A percentile compares a stretch with the other conserved stretches of the same genome.
Evolutionary conservation across 495 filamentous ascomycete genomes (phyloP).

Genomic region (Podospora sp.): DNA sequence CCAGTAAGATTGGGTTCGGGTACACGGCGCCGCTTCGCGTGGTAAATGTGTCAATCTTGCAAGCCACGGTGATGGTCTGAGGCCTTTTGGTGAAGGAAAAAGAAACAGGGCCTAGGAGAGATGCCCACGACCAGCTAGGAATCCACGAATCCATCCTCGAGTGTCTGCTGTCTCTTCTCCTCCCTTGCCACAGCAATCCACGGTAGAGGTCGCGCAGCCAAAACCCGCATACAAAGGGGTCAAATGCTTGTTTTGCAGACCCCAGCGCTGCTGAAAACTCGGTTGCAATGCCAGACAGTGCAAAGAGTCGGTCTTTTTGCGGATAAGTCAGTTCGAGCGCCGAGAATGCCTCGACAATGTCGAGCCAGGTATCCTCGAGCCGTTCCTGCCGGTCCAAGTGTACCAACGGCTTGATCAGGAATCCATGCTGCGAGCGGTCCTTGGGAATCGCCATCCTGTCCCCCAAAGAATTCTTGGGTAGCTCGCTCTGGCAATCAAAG

Average conservation of each 20-base stretch:
- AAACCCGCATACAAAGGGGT: background rate
- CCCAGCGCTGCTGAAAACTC: background rate
- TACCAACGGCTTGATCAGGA: constrained; percentile 1
- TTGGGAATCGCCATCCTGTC: background rate
- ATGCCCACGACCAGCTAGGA: background rate
- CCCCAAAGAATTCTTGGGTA: background rate
- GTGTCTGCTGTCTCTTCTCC: background rate
- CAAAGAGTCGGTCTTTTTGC: background rate
- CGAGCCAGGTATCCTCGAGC: background rate
- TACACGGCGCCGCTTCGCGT: background rate
- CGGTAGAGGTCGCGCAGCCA: background rate
- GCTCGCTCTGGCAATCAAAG: constrained; percentile 2
- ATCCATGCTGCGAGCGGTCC: background rate
- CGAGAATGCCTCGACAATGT: background rate
- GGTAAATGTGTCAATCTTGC: background rate
- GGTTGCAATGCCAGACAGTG: background rate
- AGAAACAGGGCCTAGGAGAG: background rate
- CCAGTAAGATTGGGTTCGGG: background rate
- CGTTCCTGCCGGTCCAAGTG: background rate
- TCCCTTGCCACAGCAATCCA: background rate
- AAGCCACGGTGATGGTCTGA: background rate
- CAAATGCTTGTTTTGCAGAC: background rate
- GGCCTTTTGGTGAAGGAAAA: background rate
- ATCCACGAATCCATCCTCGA: background rate
- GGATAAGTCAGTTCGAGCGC: background rate